Conservation (phyloP, 176 grass and related monocot genomes). For the barley (Hordeum vulgare) region DNA sequence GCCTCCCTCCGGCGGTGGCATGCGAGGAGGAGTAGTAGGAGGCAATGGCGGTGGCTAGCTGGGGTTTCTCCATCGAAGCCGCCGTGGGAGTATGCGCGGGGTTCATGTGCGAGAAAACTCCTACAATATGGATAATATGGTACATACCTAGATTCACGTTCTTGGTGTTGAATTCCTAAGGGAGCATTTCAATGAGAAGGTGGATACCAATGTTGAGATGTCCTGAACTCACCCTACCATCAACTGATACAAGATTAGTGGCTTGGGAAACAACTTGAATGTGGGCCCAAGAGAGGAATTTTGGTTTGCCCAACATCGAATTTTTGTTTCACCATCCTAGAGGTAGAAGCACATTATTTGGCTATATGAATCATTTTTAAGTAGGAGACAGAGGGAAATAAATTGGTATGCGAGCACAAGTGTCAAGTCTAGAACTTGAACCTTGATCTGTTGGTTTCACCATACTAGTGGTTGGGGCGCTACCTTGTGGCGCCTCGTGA, state of each 20-base stretch:
- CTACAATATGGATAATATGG: constrained; percentile 49
- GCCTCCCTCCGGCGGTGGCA: too few relatives aligned
- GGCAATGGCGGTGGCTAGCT: too few relatives aligned
- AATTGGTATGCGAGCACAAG: neutral
- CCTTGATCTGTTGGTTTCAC: too few relatives aligned
- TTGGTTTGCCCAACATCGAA: neutral
- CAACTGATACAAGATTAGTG: constrained; percentile 40
- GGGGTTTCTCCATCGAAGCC: too few relatives aligned
- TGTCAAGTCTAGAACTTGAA: too few relatives aligned
- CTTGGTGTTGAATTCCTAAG: constrained; percentile 86
- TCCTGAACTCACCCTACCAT: constrained; percentile 28
- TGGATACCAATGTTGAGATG: constrained; percentile 19
- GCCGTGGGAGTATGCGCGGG: too few relatives aligned
- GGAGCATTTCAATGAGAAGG: constrained; percentile 64
- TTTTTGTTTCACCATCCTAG: neutral
- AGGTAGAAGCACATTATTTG: neutral
- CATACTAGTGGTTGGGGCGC: too few relatives aligned
- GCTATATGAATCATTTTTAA: neutral
- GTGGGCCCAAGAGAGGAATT: neutral
- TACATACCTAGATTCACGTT: constrained; percentile 81
- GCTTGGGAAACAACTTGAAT: constrained; percentile 31
- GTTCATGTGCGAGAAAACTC: too few relatives aligned
- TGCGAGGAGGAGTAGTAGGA: too few relatives aligned
- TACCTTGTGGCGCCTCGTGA: too few relatives aligned
- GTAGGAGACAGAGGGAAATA: neutral